Base-by-base conservation (phyloP, 2,329 filamentous ascomycete genomes). In the Aspergillus unguis region DNA sequence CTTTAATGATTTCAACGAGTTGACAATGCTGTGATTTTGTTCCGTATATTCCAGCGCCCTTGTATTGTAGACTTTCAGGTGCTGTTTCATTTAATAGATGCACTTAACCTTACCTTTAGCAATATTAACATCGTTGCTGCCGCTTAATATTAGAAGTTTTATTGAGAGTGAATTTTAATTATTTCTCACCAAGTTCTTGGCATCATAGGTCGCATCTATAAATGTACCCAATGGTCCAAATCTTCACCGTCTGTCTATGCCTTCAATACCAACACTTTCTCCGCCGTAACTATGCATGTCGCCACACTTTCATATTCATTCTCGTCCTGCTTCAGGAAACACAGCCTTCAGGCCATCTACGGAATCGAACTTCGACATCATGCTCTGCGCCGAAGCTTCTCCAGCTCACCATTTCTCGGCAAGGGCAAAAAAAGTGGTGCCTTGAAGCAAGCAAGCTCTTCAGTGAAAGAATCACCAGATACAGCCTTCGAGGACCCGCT, bases 381-480 rank as follows among this genome's bases (percentile, higher is more conserved):
- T 23, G 25, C 41, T 9, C 23, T 45, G 17, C 47, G 31, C 4
- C 61, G 58, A 42, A 53, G 26, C 42, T 81, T 83, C 63, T 70
- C 74, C 25, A 73, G 68, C 25, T 75, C 75, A 25, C 59, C 67
- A 2, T 35, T 55, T 6, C 65, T 76, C 17, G 65, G 67, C 44
- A 84, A 83, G 27, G 65, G 67, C 41, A 84, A 83, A 58, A 83
- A 83, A 64, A 77, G 77, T 35, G 82, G 83, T 61, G 78, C 74
- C 28, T 75, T 77, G 62, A 76, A 77, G 47, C 75, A 75, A 48
- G 70, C 70, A 23, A 61, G 66, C 17, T 53, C 57, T 10, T 66
- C 65, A 52, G 62, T 66, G 43, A 68, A 36, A 54, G 25, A 53
- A 51, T 68, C 72, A 45, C 60, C 67, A 43, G 65, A 58, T 4